Evolutionary conservation across 176 grass and related monocot genomes (phyloP).

Genomic region (Aegilops bicornis): DNA sequence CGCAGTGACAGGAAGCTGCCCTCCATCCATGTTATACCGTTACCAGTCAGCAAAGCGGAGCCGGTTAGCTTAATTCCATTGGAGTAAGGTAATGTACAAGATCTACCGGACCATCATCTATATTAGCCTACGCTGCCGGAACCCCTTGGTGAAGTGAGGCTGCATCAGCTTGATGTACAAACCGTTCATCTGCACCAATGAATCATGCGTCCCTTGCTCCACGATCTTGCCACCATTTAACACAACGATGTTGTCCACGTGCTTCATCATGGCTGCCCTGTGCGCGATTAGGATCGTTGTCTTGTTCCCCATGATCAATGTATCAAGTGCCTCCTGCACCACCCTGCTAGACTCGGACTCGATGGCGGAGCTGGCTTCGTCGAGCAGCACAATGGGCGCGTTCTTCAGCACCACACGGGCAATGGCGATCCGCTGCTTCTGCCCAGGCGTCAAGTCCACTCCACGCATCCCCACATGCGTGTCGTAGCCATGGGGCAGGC

Average conservation of each 20-base stretch:
- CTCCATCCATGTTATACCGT: not conserved
- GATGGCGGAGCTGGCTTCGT: conserved; percentile 91
- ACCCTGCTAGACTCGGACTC: conserved; percentile 93
- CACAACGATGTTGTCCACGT: conserved; percentile 92
- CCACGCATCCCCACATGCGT: conserved; percentile 92
- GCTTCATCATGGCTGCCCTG: conserved; percentile 90
- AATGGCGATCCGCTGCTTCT: conserved; percentile 93
- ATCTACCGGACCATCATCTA: conserved; percentile 28
- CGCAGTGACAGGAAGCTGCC: not conserved
- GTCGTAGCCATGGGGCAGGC: conserved; percentile 92
- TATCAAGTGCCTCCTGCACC: conserved; percentile 93
- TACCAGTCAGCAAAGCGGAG: conserved; percentile 17
- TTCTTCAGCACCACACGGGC: conserved; percentile 94
- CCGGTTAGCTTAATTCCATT: conserved; percentile 10
- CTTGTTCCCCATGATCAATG: conserved; percentile 92
- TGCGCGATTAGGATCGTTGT: conserved; percentile 91
- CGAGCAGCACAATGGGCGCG: conserved; percentile 87
- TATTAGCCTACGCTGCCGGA: conserved; percentile 83
- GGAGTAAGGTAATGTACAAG: conserved; percentile 29
- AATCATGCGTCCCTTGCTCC: conserved; percentile 82
- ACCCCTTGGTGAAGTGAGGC: conserved; percentile 92
- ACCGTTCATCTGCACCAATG: conserved; percentile 77
- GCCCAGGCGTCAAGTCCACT: conserved; percentile 85
- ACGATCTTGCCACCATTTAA: conserved; percentile 88
- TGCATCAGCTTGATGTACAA: conserved; percentile 97